Conservation (phyloP, 2,329 filamentous ascomycete species). For the Xylariaceae sp. region DNA sequence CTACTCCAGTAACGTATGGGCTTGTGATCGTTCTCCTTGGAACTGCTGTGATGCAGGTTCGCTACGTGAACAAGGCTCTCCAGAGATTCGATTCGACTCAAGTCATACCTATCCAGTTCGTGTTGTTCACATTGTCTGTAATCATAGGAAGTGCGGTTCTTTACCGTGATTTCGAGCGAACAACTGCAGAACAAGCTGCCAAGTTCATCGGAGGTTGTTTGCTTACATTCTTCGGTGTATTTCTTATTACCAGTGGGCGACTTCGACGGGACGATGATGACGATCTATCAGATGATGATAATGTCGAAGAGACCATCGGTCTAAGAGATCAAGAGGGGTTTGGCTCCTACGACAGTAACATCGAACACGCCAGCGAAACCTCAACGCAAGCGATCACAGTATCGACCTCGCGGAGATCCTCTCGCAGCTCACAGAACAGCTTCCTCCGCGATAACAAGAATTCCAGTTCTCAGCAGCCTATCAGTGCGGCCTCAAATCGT, state of each 20-base stretch:
- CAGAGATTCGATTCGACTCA: conserved; percentile 96
- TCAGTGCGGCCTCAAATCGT: conserved; percentile 35
- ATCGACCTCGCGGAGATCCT: conserved; percentile 43
- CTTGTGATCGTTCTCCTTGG: conserved; percentile 72
- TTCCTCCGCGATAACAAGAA: conserved; percentile 39
- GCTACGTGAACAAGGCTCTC: conserved; percentile 82
- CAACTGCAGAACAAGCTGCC: conserved; percentile 62
- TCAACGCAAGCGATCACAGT: conserved; percentile 17
- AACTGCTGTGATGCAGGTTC: conserved; percentile 94
- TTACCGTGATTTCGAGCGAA: conserved; percentile 90
- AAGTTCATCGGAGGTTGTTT: conserved; percentile 90
- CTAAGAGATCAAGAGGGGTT: conserved; percentile 43
- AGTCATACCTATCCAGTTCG: conserved; percentile 96
- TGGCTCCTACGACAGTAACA: conserved; percentile 32
- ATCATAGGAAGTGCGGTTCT: conserved; percentile 90
- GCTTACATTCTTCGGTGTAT: conserved; percentile 94
- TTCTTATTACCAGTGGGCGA: conserved; percentile 86
- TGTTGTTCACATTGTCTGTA: conserved; percentile 91
- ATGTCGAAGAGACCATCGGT: conserved; percentile 59
- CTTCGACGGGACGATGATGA: conserved; percentile 52
- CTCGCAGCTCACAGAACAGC: conserved; percentile 42
- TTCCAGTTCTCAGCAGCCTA: conserved; percentile 32
- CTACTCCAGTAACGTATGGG: conserved; percentile 86
- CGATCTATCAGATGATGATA: conserved; percentile 52
- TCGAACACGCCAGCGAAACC: conserved; percentile 15